Percentiles rank a stretch among this genome's conserved stretches.
These are phyloP conservation scores for Suhomyces guaymorum DNA, from an alignment of 1,139 yeast genomes.

Conservation along the genomic window DNA sequence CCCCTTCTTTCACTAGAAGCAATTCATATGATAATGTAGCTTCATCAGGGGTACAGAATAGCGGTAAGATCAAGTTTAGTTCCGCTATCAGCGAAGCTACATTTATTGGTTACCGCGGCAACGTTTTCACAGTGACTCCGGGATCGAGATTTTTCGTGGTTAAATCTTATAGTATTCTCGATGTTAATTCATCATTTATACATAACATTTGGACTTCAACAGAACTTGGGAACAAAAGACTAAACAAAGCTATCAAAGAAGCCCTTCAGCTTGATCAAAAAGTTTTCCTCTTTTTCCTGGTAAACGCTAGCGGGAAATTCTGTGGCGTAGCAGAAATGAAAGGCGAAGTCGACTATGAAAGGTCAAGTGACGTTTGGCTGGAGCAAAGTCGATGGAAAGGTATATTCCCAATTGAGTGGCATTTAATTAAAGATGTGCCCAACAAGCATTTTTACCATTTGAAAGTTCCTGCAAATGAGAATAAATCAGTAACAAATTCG, in stretches of 20 bases:
- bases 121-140: constrained; percentile 16
- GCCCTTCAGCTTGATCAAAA: constrained; percentile 23
- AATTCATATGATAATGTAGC: no score
- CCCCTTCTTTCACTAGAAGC: no score
- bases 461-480: constrained; percentile 45
- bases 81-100: no score
- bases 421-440: constrained; percentile 50
- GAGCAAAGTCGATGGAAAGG: constrained; percentile 53
- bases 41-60: no score
- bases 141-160: constrained; percentile 53
- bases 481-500: constrained; percentile 57
- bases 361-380: constrained; percentile 48
- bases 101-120: constrained; percentile 28
- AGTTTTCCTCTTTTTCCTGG: constrained; percentile 56
- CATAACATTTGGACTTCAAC: constrained; percentile 63
- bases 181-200: constrained; percentile 50
- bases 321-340: constrained; percentile 66
- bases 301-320: constrained; percentile 59
- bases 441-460: constrained; percentile 49
- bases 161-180: constrained; percentile 51
- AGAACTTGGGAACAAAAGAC: constrained; percentile 53
- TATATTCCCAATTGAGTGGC: constrained; percentile 55
- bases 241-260: constrained; percentile 39
- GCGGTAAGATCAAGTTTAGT: no score
- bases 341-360: constrained; percentile 36